Evolutionary conservation across 2,329 filamentous ascomycete genomes (phyloP).

Genomic region (Cadophora luteo-olivacea): DNA sequence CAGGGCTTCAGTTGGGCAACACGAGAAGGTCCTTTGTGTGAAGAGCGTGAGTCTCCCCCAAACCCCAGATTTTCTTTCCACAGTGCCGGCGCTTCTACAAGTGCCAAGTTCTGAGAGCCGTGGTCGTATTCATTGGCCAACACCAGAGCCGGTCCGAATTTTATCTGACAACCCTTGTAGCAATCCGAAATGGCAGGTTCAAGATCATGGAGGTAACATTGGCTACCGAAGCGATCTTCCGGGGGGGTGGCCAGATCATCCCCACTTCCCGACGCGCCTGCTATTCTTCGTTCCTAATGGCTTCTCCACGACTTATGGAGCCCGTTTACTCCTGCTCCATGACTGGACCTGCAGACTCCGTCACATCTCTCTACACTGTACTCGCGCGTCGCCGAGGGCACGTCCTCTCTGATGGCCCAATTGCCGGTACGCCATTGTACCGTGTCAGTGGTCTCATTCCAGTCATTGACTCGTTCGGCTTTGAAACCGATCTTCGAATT

Average conservation of each 20-base stretch:
- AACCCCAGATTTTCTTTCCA: slow-evolving; percentile 16
- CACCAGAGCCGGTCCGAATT: slow-evolving; percentile 32
- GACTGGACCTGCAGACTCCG: slow-evolving; percentile 88
- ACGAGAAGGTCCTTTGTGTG: slow-evolving; percentile 92
- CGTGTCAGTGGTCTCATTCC: slow-evolving; percentile 89
- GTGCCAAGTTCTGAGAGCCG: slow-evolving; percentile 1
- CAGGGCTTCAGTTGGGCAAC: slow-evolving; percentile 98
- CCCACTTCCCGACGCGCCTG: slow-evolving; percentile 91
- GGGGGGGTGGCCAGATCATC: slow-evolving; percentile 96
- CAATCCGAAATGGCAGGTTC: slow-evolving; percentile 98
- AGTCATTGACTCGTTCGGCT: slow-evolving; percentile 96
- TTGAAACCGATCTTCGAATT: slow-evolving; percentile 96
- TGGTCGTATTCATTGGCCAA: slow-evolving; percentile 32
- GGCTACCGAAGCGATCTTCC: slow-evolving; percentile 89
- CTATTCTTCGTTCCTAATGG: slow-evolving; percentile 97
- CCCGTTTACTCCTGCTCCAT: slow-evolving; percentile 92
- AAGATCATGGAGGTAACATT: slow-evolving; percentile 90
- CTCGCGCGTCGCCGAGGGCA: slow-evolving; percentile 88
- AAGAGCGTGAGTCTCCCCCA: slow-evolving; percentile 78
- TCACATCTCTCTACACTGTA: slow-evolving; percentile 89
- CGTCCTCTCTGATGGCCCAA: slow-evolving; percentile 90
- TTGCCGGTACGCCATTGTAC: slow-evolving; percentile 93
- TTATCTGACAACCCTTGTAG: slow-evolving; percentile 53
- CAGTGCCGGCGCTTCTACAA: slow-evolving; percentile 19
- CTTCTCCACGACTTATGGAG: slow-evolving; percentile 94